phyloP scores from a whole-genome alignment of 805 yeast genomes.

The Maudiozyma saulgeensis region DNA sequence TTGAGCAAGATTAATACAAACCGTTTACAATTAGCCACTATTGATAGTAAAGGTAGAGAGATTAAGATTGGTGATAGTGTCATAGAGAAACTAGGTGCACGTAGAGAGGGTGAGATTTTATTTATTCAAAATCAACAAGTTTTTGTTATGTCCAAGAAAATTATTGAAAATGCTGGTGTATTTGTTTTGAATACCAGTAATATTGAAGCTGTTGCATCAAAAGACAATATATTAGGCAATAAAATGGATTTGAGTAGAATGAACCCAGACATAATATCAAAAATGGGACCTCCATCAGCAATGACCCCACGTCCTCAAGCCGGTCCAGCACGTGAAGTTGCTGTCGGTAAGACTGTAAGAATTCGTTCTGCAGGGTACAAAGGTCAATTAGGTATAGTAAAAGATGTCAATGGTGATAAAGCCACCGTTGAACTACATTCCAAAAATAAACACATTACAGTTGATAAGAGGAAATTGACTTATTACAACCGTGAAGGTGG shows the following conservation, averaged over 20 bases:
- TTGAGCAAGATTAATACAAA: constrained; percentile 61
- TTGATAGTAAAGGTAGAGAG: constrained; percentile 78
- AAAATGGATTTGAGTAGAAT: constrained; percentile 64
- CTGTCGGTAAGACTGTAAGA: constrained; percentile 75
- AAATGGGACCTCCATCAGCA: constrained; percentile 49
- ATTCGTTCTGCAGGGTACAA: constrained; percentile 87
- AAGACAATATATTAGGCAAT: constrained; percentile 46
- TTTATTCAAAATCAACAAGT: constrained; percentile 76
- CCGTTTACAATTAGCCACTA: constrained; percentile 74
- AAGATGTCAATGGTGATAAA: constrained; percentile 83
- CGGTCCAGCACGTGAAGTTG: constrained; percentile 68
- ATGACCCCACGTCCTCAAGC: constrained; percentile 37
- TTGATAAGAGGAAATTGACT: constrained; percentile 68
- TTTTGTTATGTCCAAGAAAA: constrained; percentile 71
- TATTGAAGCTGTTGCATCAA: constrained; percentile 77
- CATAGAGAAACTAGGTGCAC: constrained; percentile 74
- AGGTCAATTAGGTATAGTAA: constrained; percentile 87
- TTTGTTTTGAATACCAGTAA: constrained; percentile 70
- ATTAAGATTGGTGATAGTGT: constrained; percentile 87
- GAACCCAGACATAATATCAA: constrained; percentile 57
- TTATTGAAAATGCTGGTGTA: constrained; percentile 81
- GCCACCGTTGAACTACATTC: constrained; percentile 94
- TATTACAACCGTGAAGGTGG: constrained; percentile 59
- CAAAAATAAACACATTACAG: constrained; percentile 77
- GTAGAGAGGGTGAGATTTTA: constrained; percentile 78